Conservation (phyloP, 1,284 basidiomycete genomes). For the Leccinum griseonigrum region DNA sequence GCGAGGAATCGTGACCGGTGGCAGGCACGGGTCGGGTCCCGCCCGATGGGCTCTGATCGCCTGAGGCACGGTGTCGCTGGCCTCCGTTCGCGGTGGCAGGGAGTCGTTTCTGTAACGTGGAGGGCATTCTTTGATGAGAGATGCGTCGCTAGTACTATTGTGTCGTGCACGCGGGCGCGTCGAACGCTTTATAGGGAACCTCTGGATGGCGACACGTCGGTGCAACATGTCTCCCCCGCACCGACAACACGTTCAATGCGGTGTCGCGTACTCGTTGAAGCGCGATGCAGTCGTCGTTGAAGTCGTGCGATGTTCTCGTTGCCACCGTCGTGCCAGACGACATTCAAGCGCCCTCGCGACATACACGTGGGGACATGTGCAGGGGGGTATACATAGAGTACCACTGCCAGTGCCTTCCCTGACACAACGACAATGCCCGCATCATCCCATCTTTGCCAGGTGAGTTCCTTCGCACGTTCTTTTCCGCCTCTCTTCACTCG, state of each 20-base stretch:
- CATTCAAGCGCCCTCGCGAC: slow-evolving; percentile 18
- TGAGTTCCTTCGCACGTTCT: slow-evolving; percentile 19
- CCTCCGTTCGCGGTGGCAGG: slow-evolving; percentile 10
- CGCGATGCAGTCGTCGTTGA: slow-evolving; percentile 15
- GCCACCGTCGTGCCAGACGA: not conserved
- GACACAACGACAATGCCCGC: slow-evolving; percentile 15
- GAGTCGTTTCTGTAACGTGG: slow-evolving; percentile 21
- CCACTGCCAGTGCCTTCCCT: not conserved
- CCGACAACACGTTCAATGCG: slow-evolving; percentile 21
- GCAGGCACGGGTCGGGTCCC: not conserved
- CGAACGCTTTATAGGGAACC: slow-evolving; percentile 18
- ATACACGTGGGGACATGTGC: slow-evolving; percentile 23
- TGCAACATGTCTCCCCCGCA: slow-evolving; percentile 15
- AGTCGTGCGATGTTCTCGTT: slow-evolving; percentile 7
- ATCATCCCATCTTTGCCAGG: slow-evolving; percentile 28
- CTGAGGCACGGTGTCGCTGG: slow-evolving; percentile 1
- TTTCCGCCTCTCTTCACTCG: slow-evolving; percentile 9
- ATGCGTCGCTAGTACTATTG: not conserved
- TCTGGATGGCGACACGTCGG: slow-evolving; percentile 13
- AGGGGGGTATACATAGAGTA: slow-evolving; percentile 23
- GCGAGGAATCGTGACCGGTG: not conserved
- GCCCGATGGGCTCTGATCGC: slow-evolving; percentile 4
- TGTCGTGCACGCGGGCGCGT: slow-evolving; percentile 2
- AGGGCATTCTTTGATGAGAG: slow-evolving; percentile 14
- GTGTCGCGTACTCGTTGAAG: slow-evolving; percentile 19